phyloP scores from a whole-genome alignment of 140 eudicot genomes.

The Stevia rebaudiana region DNA sequence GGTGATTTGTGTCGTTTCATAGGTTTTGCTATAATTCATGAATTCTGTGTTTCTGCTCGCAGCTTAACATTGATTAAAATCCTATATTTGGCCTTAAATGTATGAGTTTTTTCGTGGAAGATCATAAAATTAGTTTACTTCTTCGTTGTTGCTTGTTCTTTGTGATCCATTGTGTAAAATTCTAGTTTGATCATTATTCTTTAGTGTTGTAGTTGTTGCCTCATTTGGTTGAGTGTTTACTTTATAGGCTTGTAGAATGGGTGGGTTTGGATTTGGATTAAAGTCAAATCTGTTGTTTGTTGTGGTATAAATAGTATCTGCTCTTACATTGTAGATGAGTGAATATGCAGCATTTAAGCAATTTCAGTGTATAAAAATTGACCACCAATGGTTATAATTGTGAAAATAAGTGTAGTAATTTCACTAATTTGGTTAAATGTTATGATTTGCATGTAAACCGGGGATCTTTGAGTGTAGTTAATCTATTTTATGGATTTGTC shows the following conservation, averaged over 20 bases:
- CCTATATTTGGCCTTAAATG: background rate
- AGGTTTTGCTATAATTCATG: too few species aligned
- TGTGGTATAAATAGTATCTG: background rate
- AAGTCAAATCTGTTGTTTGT: background rate
- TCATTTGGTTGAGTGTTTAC: background rate
- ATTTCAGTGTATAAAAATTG: background rate
- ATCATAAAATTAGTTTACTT: background rate
- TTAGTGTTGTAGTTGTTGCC: background rate
- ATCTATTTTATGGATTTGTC: background rate
- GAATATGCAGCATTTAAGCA: background rate
- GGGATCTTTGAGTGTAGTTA: constrained; percentile 1
- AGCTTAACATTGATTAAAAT: background rate
- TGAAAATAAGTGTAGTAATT: too few species aligned
- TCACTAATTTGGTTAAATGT: background rate
- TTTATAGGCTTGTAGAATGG: background rate
- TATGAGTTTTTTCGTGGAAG: background rate
- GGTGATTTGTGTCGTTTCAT: too few species aligned
- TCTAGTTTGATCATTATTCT: too few species aligned
- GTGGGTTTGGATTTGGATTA: too few species aligned
- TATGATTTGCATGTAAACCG: background rate
- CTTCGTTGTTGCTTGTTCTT: too few species aligned
- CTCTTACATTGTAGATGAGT: too few species aligned
- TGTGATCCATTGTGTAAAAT: too few species aligned
- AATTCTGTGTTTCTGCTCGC: constrained; percentile 1
- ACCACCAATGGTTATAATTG: background rate